These are phyloP conservation scores for Hymenoscyphus linearis DNA, from an alignment of 2,329 filamentous ascomycete species.

Conservation along the genomic window DNA sequence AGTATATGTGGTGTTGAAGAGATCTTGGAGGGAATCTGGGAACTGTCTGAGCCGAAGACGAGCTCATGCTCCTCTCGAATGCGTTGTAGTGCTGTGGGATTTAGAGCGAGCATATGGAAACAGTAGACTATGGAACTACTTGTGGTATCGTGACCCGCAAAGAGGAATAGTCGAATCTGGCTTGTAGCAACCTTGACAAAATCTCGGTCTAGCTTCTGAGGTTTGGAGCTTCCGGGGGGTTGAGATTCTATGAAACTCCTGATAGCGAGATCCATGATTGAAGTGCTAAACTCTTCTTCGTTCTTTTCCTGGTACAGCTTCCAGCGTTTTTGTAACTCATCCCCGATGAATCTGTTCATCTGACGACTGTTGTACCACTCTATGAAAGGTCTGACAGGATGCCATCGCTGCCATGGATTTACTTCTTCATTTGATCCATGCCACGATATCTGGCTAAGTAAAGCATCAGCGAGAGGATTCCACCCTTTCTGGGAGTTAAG, in stretches of 20 bases:
- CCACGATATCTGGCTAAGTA: slow-evolving; percentile 14
- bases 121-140: slow-evolving; percentile 11
- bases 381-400: slow-evolving; percentile 17
- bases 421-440: slow-evolving; percentile 14
- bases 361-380: slow-evolving; percentile 18
- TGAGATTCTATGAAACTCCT: background rate
- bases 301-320: background rate
- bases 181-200: slow-evolving; percentile 7
- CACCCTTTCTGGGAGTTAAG: background rate
- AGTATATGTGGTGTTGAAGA: slow-evolving; percentile 12
- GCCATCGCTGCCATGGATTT: slow-evolving; percentile 15
- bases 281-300: background rate
- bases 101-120: slow-evolving; percentile 13
- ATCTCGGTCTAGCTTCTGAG: background rate
- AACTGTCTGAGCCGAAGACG: slow-evolving; percentile 14
- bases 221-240: background rate
- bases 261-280: background rate
- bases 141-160: slow-evolving; percentile 24
- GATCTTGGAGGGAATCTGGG: slow-evolving; percentile 3
- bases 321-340: background rate
- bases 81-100: slow-evolving; percentile 9
- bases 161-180: slow-evolving; percentile 18
- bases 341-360: slow-evolving; percentile 13
- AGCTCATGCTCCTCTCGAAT: slow-evolving; percentile 19
- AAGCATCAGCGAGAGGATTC: slow-evolving; percentile 17